Percentiles rank a stretch among this genome's conserved stretches.
phyloP scores from a whole-genome alignment of 345 rosid genomes.

The Barbarea vulgaris region DNA sequence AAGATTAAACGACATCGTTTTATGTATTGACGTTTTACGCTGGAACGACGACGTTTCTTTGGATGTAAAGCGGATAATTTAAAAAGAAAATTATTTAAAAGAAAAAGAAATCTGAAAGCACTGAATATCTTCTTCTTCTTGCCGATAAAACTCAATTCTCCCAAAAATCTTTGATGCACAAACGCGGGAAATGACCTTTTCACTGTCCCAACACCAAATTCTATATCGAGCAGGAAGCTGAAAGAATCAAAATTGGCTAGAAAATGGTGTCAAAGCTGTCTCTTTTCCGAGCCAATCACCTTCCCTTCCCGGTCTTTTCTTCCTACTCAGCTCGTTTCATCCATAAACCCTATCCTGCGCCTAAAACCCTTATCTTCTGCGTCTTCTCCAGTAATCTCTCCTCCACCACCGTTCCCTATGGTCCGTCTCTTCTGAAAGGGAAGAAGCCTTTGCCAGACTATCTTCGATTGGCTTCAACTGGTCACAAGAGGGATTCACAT shows the following conservation, averaged over 20 bases:
- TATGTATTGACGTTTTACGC: not conserved
- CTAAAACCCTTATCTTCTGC: slow-evolving; percentile 43
- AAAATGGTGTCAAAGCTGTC: slow-evolving; percentile 54
- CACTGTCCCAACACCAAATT: not conserved
- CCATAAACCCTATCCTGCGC: slow-evolving; percentile 39
- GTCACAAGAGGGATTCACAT: slow-evolving; percentile 15
- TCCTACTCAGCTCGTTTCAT: slow-evolving; percentile 36
- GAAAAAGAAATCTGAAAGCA: not conserved
- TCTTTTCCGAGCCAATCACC: slow-evolving; percentile 43
- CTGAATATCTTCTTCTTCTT: not conserved
- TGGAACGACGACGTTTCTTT: not conserved
- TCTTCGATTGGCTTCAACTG: slow-evolving; percentile 2
- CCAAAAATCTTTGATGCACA: slow-evolving; percentile 23
- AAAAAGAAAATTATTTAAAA: not conserved
- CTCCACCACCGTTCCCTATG: slow-evolving; percentile 49
- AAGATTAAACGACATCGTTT: not conserved
- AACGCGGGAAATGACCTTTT: slow-evolving; percentile 35
- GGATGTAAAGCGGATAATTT: not conserved
- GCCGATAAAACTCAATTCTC: not conserved
- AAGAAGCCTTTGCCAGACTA: slow-evolving; percentile 33
- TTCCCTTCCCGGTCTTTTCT: slow-evolving; percentile 42
- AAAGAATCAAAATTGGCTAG: not conserved
- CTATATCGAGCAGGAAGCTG: slow-evolving; percentile 1
- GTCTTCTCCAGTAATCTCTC: slow-evolving; percentile 36
- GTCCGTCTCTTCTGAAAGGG: slow-evolving; percentile 84